phyloP scores from a whole-genome alignment of 768 basidiomycete genomes.

The Tricholoma matsutake region DNA sequence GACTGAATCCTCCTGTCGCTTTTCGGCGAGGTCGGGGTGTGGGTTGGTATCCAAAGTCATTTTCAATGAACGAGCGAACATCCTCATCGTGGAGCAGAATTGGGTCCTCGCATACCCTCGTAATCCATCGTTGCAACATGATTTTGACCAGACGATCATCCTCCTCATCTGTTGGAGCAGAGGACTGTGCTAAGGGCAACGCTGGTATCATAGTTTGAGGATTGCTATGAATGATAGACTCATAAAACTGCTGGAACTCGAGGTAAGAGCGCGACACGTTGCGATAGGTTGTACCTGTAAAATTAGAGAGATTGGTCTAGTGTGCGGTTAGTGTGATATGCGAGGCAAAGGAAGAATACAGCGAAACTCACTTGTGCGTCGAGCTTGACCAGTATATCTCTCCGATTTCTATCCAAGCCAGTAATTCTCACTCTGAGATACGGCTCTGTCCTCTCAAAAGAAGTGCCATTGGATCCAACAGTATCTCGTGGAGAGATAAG shows the following conservation, averaged over 20 bases:
- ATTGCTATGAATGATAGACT: constrained; percentile 82
- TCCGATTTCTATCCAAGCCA: constrained; percentile 88
- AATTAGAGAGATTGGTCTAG: constrained; percentile 93
- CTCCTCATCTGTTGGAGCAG: constrained; percentile 96
- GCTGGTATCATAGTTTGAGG: constrained; percentile 97
- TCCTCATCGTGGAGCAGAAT: constrained; percentile 91
- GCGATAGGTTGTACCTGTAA: constrained; percentile 83
- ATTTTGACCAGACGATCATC: constrained; percentile 95
- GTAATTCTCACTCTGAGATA: constrained; percentile 89
- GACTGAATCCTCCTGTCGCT: constrained; percentile 66
- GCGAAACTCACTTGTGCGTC: constrained; percentile 80
- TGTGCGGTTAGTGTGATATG: constrained; percentile 4
- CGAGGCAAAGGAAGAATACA: background rate
- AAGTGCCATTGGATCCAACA: constrained; percentile 62
- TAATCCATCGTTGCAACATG: constrained; percentile 93
- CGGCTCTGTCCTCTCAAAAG: constrained; percentile 73
- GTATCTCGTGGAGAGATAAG: constrained; percentile 74
- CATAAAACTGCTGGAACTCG: constrained; percentile 94
- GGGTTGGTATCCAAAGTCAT: constrained; percentile 94
- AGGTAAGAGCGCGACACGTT: constrained; percentile 94
- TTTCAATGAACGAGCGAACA: constrained; percentile 91
- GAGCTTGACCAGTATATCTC: constrained; percentile 90
- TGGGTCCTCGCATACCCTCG: constrained; percentile 88
- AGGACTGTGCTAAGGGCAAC: constrained; percentile 92
- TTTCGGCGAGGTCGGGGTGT: constrained; percentile 74